Evolutionary conservation across 805 yeast species (phyloP).

Genomic region (Ogataea zsoltii): DNA sequence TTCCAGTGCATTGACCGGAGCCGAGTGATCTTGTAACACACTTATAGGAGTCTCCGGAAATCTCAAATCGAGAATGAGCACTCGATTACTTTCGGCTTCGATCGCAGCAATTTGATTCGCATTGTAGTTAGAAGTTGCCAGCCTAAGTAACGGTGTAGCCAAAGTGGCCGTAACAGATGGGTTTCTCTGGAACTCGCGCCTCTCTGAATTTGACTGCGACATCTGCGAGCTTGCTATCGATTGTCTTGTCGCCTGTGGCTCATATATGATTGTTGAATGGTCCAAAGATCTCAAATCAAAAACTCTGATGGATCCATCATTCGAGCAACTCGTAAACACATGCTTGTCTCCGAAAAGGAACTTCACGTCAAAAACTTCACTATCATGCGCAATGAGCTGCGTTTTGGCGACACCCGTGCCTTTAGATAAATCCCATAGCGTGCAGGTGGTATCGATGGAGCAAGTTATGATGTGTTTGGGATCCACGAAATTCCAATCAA

Average conservation of each 20-base stretch:
- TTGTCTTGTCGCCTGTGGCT: conserved; percentile 47
- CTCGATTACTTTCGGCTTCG: conserved; percentile 64
- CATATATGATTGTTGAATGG: conserved; percentile 93
- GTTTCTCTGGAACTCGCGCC: not conserved
- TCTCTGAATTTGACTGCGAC: not conserved
- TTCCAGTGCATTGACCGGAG: conserved; percentile 66
- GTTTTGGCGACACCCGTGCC: conserved; percentile 73
- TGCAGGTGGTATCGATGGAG: conserved; percentile 94
- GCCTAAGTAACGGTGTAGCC: conserved; percentile 64
- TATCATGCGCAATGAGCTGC: conserved; percentile 94
- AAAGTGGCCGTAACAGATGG: conserved; percentile 21
- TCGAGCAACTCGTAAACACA: conserved; percentile 89
- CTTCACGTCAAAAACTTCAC: conserved; percentile 90
- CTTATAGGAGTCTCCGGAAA: conserved; percentile 81
- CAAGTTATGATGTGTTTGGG: conserved; percentile 75
- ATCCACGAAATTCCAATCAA: conserved; percentile 86
- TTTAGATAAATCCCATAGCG: conserved; percentile 84
- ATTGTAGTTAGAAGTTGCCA: conserved; percentile 78
- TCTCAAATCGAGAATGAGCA: conserved; percentile 78
- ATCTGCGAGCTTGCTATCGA: conserved; percentile 6
- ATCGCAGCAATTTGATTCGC: conserved; percentile 83
- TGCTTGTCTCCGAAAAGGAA: conserved; percentile 73
- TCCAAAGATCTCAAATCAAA: conserved; percentile 88
- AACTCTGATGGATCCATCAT: conserved; percentile 91
- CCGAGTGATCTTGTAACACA: conserved; percentile 66